Base-by-base conservation (phyloP, 169 alveolate species). In the Cardiosporidium cionae region DNA sequence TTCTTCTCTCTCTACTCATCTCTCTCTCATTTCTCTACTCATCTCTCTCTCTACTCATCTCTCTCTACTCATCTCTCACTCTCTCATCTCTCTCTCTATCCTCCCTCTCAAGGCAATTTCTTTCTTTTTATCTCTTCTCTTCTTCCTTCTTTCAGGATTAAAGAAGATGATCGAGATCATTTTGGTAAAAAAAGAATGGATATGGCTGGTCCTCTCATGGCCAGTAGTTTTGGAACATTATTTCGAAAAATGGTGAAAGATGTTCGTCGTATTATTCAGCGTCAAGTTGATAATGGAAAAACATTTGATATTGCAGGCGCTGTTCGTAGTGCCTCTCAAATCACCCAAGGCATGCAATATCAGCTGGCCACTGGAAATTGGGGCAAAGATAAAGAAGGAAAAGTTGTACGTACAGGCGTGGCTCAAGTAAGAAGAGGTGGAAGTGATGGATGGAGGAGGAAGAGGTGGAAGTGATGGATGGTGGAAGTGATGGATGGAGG, bases 181-280 rank as follows among this genome's bases (percentile, higher is more conserved):
- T 98, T 97, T 83, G 99, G 99, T 6, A 98, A 98, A 90, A 98
- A 98, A 85, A 91, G 99, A 80, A 81, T 98, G 34, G 99, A 98
- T 86, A 88, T 96, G 91, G 98, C 99, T 22, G 99, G 99, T 0
- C 93, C 99, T 0, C 88, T 98, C 65, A 92, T 98, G 86, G 97
- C 99, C 28, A 89, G 96, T n/a, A 87, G 97, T 35, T 98, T 98
- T 89, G 96, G 98, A 63, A 86, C 94, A 0, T 87, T 94, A 32
- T 95, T 96, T 84, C 85, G 99, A 74, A 92, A 91, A 72, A 74
- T 93, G 89, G 94, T 92, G 31, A 94, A 94, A 80, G 96, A 94
- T 73, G 97, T 96, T 37, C 88, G 92, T 74, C 87, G 96, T 52
- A 84, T 87, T 6, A 76, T 95, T 64, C 96, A 94, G 80, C 86